These are phyloP conservation scores for Suhomyces ambrosiae DNA, from an alignment of 1,139 yeast species.

Conservation along the genomic window DNA sequence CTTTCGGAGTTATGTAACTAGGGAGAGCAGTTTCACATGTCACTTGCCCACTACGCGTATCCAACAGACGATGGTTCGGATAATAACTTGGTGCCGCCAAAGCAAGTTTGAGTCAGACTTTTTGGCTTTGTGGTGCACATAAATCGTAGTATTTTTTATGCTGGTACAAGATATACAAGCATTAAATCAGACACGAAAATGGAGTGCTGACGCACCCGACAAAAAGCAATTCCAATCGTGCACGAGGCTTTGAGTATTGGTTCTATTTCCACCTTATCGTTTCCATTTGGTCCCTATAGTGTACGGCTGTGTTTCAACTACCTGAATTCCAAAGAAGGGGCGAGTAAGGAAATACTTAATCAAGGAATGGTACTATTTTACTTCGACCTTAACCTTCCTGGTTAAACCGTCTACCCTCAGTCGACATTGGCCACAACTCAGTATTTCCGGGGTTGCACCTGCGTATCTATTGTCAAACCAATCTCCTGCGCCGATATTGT, in stretches of 20 bases:
- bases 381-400: no score
- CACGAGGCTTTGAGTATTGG: neutral
- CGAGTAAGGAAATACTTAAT: no score
- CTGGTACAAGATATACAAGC: slow-evolving; percentile 2
- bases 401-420: no score
- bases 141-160: slow-evolving; percentile 5
- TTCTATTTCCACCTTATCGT: neutral
- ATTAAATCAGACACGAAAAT: slow-evolving; percentile 8
- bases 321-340: no score
- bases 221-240: slow-evolving; percentile 7
- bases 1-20: no score
- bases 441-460: slow-evolving; percentile 9
- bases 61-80: neutral
- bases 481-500: slow-evolving; percentile 8
- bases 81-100: slow-evolving; percentile 1
- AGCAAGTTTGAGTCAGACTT: slow-evolving; percentile 4
- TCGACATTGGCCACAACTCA: no score
- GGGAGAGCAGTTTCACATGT: neutral
- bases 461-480: slow-evolving; percentile 9
- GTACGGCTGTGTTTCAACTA: neutral
- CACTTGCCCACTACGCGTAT: neutral
- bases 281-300: neutral
- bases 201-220: slow-evolving; percentile 3
- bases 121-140: slow-evolving; percentile 4
- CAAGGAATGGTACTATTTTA: no score